Conservation (phyloP, 768 basidiomycete genomes). For the Boletus eberwhitei region DNA sequence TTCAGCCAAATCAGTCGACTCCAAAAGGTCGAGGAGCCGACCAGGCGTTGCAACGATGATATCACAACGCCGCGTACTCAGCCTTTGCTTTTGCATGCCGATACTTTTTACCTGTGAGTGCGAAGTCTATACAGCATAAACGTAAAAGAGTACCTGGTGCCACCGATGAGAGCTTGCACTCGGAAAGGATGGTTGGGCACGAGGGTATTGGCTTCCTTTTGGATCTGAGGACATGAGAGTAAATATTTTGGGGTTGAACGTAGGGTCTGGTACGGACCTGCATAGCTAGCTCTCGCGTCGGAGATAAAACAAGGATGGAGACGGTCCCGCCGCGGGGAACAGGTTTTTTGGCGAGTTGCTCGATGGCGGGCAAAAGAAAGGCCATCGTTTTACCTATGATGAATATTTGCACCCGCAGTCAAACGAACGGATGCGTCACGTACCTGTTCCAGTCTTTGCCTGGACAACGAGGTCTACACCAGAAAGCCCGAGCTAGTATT, state of each 20-base stretch:
- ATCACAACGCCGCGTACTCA: conserved; percentile 36
- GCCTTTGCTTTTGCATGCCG: conserved; percentile 23
- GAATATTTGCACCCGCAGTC: neutral
- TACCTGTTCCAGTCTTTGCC: conserved; percentile 61
- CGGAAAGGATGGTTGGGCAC: conserved; percentile 39
- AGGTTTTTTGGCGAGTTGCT: conserved; percentile 53
- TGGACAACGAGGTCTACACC: conserved; percentile 49
- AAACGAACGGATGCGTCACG: conserved; percentile 10
- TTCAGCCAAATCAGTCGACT: conserved; percentile 38
- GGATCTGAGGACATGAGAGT: conserved; percentile 44
- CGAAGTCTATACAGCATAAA: neutral
- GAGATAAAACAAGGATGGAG: conserved; percentile 65
- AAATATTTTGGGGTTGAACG: neutral
- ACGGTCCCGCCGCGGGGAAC: conserved; percentile 27
- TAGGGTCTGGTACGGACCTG: conserved; percentile 47
- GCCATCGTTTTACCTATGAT: conserved; percentile 62
- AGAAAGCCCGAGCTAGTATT: conserved; percentile 35
- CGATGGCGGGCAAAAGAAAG: conserved; percentile 73
- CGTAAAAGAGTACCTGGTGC: conserved; percentile 40
- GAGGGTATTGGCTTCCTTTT: conserved; percentile 56
- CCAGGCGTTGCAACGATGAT: conserved; percentile 76
- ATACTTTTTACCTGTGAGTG: conserved; percentile 18
- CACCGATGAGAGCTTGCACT: conserved; percentile 54
- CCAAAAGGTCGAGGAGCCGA: conserved; percentile 67
- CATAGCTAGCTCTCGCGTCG: conserved; percentile 71